phyloP scores from a whole-genome alignment of 495 filamentous ascomycete species.

The Letharia columbiana region DNA sequence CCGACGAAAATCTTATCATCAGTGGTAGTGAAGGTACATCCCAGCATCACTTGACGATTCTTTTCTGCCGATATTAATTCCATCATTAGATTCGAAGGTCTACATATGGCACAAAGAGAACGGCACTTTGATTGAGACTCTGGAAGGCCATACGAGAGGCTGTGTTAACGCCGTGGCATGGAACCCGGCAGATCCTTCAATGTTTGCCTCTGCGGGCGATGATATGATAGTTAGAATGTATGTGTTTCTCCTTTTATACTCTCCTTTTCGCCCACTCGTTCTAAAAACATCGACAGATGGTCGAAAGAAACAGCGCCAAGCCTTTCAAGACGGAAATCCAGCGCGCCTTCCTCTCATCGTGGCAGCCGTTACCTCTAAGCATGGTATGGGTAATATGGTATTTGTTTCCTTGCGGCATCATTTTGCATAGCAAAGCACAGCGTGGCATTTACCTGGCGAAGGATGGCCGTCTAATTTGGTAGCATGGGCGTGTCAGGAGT shows the following conservation, averaged over 20 bases:
- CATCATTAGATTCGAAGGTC: conserved; percentile 56
- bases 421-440: conserved; percentile 17
- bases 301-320: conserved; percentile 18
- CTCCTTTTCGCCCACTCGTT: too few relatives aligned
- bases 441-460: conserved; percentile 14
- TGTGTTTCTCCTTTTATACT: conserved; percentile 23
- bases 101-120: conserved; percentile 88
- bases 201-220: conserved; percentile 91
- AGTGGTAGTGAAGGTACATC: conserved; percentile 79
- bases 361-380: conserved; percentile 4
- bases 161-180: conserved; percentile 87
- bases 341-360: conserved; percentile 21
- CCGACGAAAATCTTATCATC: conserved; percentile 80
- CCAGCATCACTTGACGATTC: not conserved
- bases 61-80: not conserved
- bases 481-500: conserved; percentile 9
- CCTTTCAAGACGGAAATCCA: conserved; percentile 21
- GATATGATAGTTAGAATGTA: conserved; percentile 83
- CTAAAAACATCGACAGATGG: conserved; percentile 17
- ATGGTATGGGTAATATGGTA: not conserved
- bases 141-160: conserved; percentile 64
- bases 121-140: conserved; percentile 60
- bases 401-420: conserved; percentile 4
- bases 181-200: conserved; percentile 72
- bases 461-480: conserved; percentile 11